Evolutionary conservation across 2,329 filamentous ascomycete genomes (phyloP).

Genomic region (Epichloe sylvatica): DNA sequence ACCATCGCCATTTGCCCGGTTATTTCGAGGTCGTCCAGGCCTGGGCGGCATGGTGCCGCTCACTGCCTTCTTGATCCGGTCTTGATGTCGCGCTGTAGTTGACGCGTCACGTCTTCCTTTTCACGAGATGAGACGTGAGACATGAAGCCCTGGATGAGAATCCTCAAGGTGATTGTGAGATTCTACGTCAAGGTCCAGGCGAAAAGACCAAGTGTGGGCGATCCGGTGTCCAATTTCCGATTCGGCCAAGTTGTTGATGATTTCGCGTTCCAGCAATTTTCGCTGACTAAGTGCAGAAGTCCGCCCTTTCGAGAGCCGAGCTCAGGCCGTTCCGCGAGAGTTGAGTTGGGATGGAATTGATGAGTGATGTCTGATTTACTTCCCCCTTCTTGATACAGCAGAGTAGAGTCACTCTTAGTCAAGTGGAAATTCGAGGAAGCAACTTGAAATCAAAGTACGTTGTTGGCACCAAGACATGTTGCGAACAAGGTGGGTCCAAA

Average conservation of each 20-base stretch:
- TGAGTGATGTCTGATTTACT: neutral
- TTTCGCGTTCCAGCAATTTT: neutral
- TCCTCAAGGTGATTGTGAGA: neutral
- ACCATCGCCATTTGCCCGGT: conserved; percentile 7
- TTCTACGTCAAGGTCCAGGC: too few relatives aligned
- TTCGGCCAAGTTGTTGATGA: neutral
- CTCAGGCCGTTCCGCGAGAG: neutral
- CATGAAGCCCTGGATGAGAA: neutral
- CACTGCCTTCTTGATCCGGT: neutral
- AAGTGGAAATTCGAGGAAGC: neutral
- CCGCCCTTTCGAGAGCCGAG: neutral
- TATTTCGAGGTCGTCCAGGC: conserved; percentile 1
- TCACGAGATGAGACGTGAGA: neutral
- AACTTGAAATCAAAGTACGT: neutral
- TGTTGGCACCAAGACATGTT: neutral
- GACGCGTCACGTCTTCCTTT: conserved; percentile 1
- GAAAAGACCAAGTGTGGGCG: too few relatives aligned
- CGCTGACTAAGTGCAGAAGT: too few relatives aligned
- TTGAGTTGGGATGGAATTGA: too few relatives aligned
- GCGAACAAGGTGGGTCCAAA: neutral
- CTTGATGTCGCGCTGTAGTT: neutral
- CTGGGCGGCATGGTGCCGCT: conserved; percentile 3
- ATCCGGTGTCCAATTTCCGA: too few relatives aligned
- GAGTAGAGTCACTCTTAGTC: too few relatives aligned
- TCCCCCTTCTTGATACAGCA: neutral